Conservation (phyloP, 2,329 filamentous ascomycete species). For the Diaporthe vaccinii region DNA sequence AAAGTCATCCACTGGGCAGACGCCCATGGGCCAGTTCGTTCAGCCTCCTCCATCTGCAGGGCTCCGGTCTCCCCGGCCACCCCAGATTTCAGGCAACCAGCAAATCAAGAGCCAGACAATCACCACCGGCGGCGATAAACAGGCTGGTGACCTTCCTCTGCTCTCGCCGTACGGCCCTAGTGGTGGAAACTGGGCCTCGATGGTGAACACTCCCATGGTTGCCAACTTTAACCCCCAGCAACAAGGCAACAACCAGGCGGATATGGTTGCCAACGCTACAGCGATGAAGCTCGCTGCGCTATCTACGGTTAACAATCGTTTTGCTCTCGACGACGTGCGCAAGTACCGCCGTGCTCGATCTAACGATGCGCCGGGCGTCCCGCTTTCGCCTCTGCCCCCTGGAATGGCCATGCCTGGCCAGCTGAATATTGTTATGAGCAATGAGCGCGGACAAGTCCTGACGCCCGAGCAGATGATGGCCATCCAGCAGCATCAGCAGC, state of each 20-base stretch:
- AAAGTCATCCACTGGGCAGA: conserved; percentile 83
- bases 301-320: conserved; percentile 98
- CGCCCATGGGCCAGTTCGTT: conserved; percentile 94
- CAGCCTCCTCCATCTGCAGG: conserved; percentile 82
- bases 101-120: conserved; percentile 89
- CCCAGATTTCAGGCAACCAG: conserved; percentile 74
- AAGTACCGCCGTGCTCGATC: conserved; percentile 95
- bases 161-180: conserved; percentile 86
- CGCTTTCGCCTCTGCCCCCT: conserved; percentile 75
- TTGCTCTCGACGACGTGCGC: conserved; percentile 94
- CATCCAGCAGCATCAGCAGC: conserved; percentile 72
- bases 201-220: conserved; percentile 98
- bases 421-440: conserved; percentile 89
- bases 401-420: conserved; percentile 67
- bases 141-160: conserved; percentile 79
- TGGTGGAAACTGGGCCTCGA: conserved; percentile 97
- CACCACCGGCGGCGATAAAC: conserved; percentile 77
- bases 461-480: conserved; percentile 87
- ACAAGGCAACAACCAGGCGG: conserved; percentile 79
- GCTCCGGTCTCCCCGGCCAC: conserved; percentile 84
- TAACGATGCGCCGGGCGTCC: conserved; percentile 78
- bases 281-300: conserved; percentile 98
- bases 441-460: conserved; percentile 90
- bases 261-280: conserved; percentile 98
- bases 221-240: conserved; percentile 81